These are phyloP conservation scores for Colletotrichum orbiculare DNA, from an alignment of 2,329 filamentous ascomycete genomes.

Conservation along the genomic window DNA sequence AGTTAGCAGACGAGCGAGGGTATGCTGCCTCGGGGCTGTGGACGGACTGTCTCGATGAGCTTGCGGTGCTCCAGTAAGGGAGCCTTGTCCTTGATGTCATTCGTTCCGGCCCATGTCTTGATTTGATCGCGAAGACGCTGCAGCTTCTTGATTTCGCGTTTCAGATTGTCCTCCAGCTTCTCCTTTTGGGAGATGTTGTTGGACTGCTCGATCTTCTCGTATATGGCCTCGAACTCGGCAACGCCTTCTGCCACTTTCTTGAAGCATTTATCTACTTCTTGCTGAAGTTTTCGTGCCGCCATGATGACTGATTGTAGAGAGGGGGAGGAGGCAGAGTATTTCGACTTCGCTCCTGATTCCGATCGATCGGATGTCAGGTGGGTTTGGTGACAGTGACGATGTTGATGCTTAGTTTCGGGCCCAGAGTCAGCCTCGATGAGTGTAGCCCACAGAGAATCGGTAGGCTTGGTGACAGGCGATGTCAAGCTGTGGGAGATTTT, in stretches of 20 bases:
- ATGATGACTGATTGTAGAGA: slow-evolving; percentile 64
- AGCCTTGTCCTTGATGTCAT: slow-evolving; percentile 99
- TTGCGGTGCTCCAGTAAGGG: slow-evolving; percentile 93
- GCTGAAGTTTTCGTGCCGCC: slow-evolving; percentile 95
- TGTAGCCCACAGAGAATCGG: slow-evolving; percentile 6
- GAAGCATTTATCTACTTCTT: slow-evolving; percentile 99
- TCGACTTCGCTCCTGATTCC: slow-evolving; percentile 12
- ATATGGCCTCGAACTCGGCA: slow-evolving; percentile 90
- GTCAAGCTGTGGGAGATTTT: background rate
- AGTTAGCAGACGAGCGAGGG: slow-evolving; percentile 31
- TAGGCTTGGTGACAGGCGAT: background rate
- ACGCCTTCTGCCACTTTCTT: slow-evolving; percentile 98
- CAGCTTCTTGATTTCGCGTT: slow-evolving; percentile 99
- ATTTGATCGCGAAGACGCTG: slow-evolving; percentile 98
- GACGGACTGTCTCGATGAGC: slow-evolving; percentile 92
- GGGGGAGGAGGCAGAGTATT: slow-evolving; percentile 3
- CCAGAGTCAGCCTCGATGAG: slow-evolving; percentile 19
- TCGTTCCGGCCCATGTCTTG: slow-evolving; percentile 98
- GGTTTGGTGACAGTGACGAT: slow-evolving; percentile 11
- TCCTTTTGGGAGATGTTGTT: slow-evolving; percentile 96
- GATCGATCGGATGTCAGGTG: slow-evolving; percentile 19
- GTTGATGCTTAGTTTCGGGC: slow-evolving; percentile 15
- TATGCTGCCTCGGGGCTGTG: slow-evolving; percentile 37
- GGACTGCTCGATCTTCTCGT: slow-evolving; percentile 96
- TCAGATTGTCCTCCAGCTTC: slow-evolving; percentile 97